Percentiles rank a stretch among this genome's conserved stretches.
Conservation (phyloP, 2,329 filamentous ascomycete genomes). For the Ceratocystis albifundus region DNA sequence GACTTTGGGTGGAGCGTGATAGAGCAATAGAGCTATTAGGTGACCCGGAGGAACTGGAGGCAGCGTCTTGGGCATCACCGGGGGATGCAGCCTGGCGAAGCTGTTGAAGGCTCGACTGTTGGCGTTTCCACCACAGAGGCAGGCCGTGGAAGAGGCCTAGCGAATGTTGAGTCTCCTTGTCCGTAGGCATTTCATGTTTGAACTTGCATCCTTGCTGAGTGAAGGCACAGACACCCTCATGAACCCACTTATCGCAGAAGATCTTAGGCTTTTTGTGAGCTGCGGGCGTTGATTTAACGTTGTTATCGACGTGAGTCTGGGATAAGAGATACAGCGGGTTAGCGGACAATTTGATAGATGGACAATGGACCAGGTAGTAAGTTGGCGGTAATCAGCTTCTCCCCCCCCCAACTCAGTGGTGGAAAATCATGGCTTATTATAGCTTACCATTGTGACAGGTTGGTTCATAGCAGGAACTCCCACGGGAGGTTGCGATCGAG, state of each 20-base stretch:
- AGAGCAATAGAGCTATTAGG: not conserved
- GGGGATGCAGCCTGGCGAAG: constrained; percentile 8
- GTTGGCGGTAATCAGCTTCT: not conserved
- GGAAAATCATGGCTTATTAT: not conserved
- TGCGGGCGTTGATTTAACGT: not conserved
- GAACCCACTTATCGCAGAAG: constrained; percentile 85
- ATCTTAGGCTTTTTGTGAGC: constrained; percentile 45
- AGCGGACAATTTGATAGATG: not conserved
- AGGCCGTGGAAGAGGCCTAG: constrained; percentile 59
- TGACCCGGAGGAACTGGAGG: not conserved
- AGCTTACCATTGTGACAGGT: constrained; percentile 33
- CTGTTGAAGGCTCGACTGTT: constrained; percentile 16
- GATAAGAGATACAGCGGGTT: constrained; percentile 15
- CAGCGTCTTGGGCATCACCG: not conserved
- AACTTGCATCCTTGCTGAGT: constrained; percentile 76
- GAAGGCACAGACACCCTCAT: constrained; percentile 73
- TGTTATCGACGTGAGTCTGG: not conserved
- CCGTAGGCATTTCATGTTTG: constrained; percentile 79
- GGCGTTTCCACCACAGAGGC: constrained; percentile 47
- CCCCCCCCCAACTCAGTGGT: no score
- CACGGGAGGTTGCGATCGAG: constrained; percentile 26
- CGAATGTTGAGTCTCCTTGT: constrained; percentile 51
- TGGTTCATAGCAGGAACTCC: constrained; percentile 33
- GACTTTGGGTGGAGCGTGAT: not conserved
- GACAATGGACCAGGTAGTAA: not conserved